phyloP scores from a whole-genome alignment of 2,329 filamentous ascomycete genomes.

The Nemania sp. region DNA sequence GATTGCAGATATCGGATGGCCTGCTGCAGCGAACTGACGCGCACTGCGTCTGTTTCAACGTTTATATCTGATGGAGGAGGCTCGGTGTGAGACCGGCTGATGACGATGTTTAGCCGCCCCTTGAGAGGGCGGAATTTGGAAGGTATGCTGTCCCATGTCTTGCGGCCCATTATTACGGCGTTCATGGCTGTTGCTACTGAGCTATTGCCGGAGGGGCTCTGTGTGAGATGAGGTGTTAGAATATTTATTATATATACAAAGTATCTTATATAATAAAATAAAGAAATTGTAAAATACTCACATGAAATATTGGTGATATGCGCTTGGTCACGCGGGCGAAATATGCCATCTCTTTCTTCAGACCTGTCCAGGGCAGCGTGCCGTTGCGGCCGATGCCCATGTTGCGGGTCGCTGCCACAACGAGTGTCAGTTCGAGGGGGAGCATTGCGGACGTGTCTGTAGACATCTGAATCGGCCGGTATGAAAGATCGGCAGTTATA shows the following conservation, averaged over 20 bases:
- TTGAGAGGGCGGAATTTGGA: conserved; percentile 75
- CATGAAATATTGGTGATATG: conserved; percentile 46
- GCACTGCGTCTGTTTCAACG: conserved; percentile 55
- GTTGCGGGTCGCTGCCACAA: conserved; percentile 87
- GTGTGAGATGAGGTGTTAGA: too few relatives aligned
- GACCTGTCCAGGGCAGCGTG: conserved; percentile 82
- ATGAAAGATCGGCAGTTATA: too few relatives aligned
- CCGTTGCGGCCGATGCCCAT: conserved; percentile 87
- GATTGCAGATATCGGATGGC: conserved; percentile 54
- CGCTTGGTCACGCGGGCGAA: conserved; percentile 88
- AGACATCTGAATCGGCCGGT: conserved; percentile 19
- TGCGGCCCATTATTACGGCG: conserved; percentile 94
- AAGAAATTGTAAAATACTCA: too few relatives aligned
- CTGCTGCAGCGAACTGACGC: conserved; percentile 60
- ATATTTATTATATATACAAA: too few relatives aligned
- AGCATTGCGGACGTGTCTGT: conserved; percentile 16
- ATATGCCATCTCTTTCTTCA: conserved; percentile 92
- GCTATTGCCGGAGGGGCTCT: conserved; percentile 34
- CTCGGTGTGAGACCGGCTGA: conserved; percentile 59
- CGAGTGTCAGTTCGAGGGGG: conserved; percentile 72
- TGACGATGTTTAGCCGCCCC: conserved; percentile 78
- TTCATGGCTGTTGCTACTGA: conserved; percentile 51
- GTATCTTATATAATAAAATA: background rate
- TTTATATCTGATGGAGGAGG: conserved; percentile 20
- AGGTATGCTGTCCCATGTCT: conserved; percentile 94